Evolutionary conservation across 495 filamentous ascomycete genomes (phyloP).

Genomic region (Penicillium subrubescens): DNA sequence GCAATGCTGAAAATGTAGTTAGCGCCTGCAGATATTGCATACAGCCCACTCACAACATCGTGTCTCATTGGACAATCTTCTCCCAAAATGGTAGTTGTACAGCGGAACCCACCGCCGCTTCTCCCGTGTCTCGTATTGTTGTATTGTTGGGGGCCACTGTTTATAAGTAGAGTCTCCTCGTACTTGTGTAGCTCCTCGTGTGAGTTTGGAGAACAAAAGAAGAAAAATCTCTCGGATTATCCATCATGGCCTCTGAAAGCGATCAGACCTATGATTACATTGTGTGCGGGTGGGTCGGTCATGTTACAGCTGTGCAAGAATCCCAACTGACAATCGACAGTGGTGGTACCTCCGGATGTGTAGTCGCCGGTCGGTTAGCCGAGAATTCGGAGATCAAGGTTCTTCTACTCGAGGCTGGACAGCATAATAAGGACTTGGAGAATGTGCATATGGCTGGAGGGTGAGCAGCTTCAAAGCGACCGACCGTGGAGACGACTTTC

Average conservation of each 20-base stretch:
- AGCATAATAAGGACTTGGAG: conserved; percentile 44
- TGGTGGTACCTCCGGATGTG: conserved; percentile 62
- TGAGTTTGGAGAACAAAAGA: not conserved
- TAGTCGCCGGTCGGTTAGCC: conserved; percentile 63
- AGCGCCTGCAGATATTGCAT: not conserved
- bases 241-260: conserved; percentile 19
- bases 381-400: conserved; percentile 54
- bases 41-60: not conserved
- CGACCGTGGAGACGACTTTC: not conserved
- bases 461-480: conserved; percentile 14
- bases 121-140: not conserved
- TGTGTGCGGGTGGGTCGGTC: conserved; percentile 35
- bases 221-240: not conserved
- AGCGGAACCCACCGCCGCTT: not conserved
- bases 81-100: not conserved
- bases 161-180: not conserved
- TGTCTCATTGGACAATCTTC: not conserved
- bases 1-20: not conserved
- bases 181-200: not conserved
- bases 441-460: conserved; percentile 53
- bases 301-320: too few species aligned
- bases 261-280: conserved; percentile 36
- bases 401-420: conserved; percentile 59
- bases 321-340: conserved; percentile 23
- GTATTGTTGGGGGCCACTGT: not conserved